A percentile compares a stretch with the other conserved stretches of the same genome.
Evolutionary conservation across 1,284 basidiomycete species (phyloP).

Genomic region (Apiotrichum akiyoshidainum): DNA sequence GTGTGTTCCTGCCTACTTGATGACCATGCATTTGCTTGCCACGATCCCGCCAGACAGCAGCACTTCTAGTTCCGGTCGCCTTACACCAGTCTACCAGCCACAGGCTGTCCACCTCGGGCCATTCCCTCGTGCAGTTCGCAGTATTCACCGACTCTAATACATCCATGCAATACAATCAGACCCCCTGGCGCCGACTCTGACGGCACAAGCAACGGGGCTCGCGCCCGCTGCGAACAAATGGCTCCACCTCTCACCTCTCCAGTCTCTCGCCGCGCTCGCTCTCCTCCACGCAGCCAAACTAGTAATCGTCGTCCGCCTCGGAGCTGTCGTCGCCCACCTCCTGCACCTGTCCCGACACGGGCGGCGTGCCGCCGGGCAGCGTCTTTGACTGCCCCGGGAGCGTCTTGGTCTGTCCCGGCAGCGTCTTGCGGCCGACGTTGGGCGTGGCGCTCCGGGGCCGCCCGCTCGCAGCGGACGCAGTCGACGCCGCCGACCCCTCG

Average conservation of each 20-base stretch:
- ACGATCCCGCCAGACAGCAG: too few species aligned
- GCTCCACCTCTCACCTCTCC: too few species aligned
- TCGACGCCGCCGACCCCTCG: background rate
- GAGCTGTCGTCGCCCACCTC: constrained; percentile 12
- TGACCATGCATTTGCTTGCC: too few species aligned
- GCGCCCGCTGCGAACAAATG: too few species aligned
- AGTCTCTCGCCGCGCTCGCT: too few species aligned
- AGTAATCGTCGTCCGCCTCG: constrained; percentile 23
- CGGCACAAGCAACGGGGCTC: too few species aligned
- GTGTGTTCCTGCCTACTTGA: too few species aligned
- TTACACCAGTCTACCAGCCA: too few species aligned
- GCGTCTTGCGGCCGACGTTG: background rate
- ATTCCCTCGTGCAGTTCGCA: too few species aligned
- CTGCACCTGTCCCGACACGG: constrained; percentile 4
- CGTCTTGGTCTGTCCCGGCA: background rate
- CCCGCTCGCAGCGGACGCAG: background rate
- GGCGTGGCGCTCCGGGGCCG: constrained; percentile 1
- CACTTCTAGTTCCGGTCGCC: too few species aligned
- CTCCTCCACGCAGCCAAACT: background rate
- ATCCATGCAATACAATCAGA: constrained; percentile 1
- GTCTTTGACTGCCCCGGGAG: constrained; percentile 2
- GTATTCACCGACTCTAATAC: background rate
- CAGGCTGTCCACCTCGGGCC: too few species aligned
- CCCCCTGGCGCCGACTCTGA: too few species aligned
- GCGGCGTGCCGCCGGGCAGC: constrained; percentile 4